phyloP scores from a whole-genome alignment of 2,329 filamentous ascomycete genomes.

The Neurospora sp. region DNA sequence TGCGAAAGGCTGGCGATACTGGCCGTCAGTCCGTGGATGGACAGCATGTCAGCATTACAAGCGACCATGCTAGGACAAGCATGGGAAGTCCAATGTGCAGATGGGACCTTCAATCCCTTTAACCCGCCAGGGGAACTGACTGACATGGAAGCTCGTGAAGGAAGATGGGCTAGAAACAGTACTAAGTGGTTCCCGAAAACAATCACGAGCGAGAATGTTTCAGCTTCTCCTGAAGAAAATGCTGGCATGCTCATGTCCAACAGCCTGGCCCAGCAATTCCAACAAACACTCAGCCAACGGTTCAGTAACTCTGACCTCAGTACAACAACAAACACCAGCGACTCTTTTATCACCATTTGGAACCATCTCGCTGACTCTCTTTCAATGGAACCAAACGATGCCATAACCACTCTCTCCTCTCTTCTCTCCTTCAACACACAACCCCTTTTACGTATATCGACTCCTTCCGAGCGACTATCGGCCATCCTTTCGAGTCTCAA shows the following conservation, averaged over 20 bases:
- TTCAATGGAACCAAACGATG: neutral
- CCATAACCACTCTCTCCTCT: neutral
- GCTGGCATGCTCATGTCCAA: neutral
- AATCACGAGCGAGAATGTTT: neutral
- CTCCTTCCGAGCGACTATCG: slow-evolving; percentile 13
- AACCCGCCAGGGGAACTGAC: neutral
- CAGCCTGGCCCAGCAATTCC: neutral
- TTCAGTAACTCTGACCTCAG: neutral
- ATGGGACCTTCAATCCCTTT: slow-evolving; percentile 14
- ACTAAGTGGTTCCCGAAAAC: neutral
- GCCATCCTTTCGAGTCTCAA: slow-evolving; percentile 15
- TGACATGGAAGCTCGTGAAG: neutral
- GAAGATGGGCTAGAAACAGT: neutral
- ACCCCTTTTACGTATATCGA: slow-evolving; percentile 9
- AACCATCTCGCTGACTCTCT: neutral
- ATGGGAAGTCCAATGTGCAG: slow-evolving; percentile 14
- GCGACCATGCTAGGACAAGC: slow-evolving; percentile 10
- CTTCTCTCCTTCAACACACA: slow-evolving; percentile 14
- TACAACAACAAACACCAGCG: neutral
- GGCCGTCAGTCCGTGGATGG: slow-evolving; percentile 13
- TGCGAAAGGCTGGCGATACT: slow-evolving; percentile 13
- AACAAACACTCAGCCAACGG: neutral
- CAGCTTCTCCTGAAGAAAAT: neutral
- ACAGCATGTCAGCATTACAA: slow-evolving; percentile 12
- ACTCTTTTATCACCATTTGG: neutral